Evolutionary conservation across 129 eudicot species (phyloP).

Genomic region (Daucus carota): DH1_v3.0 NC_030384.2:10476001-10476500

Average conservation of each 20-base stretch:
- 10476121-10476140: not conserved
- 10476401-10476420: too few species aligned
- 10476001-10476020: too few species aligned
- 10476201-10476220: constrained; percentile 35
- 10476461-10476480: not conserved
- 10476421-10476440: too few species aligned
- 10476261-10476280: not conserved
- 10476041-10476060: not conserved
- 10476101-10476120: too few species aligned
- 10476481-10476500: not conserved
- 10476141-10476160: constrained; percentile 3
- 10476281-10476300: not conserved
- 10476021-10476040: not conserved
- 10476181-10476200: constrained; percentile 30
- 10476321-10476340: not conserved
- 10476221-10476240: constrained; percentile 20
- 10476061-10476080: not conserved
- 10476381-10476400: too few species aligned
- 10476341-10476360: not conserved
- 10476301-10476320: not conserved
- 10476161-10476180: constrained; percentile 28
- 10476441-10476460: not conserved
- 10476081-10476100: not conserved
- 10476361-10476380: not conserved
- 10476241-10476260: not conserved